These are phyloP conservation scores for Grosmannia serpens DNA, from an alignment of 2,329 filamentous ascomycete species.

Conservation along the genomic window DNA sequence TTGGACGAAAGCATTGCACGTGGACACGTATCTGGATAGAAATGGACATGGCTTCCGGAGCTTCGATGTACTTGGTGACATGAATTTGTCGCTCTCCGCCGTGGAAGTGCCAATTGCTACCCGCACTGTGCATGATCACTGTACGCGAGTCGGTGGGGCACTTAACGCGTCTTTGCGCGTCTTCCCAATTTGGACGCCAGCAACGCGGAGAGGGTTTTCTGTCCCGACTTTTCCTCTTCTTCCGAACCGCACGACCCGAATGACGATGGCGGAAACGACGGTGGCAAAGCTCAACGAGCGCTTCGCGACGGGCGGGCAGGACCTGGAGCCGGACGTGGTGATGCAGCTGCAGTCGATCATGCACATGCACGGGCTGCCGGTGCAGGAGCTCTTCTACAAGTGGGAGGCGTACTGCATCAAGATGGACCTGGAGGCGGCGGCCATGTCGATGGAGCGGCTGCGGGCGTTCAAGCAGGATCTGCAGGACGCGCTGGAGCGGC, in stretches of 20 bases:
- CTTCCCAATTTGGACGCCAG: not conserved
- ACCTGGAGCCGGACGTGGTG: constrained; percentile 66
- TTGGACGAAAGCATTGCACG: not conserved
- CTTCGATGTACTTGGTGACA: too few species aligned
- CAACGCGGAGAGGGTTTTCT: not conserved
- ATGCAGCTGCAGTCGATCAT: constrained; percentile 77
- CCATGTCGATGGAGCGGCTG: constrained; percentile 49
- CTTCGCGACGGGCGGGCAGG: constrained; percentile 44
- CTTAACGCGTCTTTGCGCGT: constrained; percentile 1
- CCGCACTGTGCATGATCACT: not conserved
- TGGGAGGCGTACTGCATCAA: constrained; percentile 98
- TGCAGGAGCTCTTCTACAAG: constrained; percentile 91
- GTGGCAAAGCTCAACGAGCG: constrained; percentile 30
- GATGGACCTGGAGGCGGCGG: constrained; percentile 71
- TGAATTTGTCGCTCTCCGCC: too few species aligned
- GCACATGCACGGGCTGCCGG: constrained; percentile 66
- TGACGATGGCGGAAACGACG: constrained; percentile 26
- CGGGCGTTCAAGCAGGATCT: constrained; percentile 76
- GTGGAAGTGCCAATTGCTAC: too few species aligned
- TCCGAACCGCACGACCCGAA: not conserved
- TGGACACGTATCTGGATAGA: not conserved
- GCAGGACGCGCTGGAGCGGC: constrained; percentile 63
- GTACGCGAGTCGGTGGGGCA: not conserved
- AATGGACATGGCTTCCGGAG: not conserved
- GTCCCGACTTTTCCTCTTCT: not conserved